Evolutionary conservation across 306 rosid genomes (phyloP).

Genomic region (Sphenostylis stenocarpa): DNA sequence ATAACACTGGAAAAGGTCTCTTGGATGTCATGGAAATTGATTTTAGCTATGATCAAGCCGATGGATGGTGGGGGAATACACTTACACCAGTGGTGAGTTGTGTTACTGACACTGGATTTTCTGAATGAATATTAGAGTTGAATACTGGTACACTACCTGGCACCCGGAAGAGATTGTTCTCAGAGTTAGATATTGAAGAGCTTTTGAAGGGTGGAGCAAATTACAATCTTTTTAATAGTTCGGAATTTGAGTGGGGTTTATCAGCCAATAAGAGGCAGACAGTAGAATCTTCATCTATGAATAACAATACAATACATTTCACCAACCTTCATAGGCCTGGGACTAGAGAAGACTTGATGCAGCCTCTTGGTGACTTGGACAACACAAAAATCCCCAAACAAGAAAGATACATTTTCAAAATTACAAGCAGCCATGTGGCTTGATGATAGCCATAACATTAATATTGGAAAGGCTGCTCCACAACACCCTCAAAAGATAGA

Average conservation of each 20-base stretch:
- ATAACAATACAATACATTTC: slow-evolving; percentile 37
- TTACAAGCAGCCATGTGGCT: slow-evolving; percentile 57
- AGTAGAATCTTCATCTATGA: slow-evolving; percentile 43
- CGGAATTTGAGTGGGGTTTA: slow-evolving; percentile 44
- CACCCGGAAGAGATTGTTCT: slow-evolving; percentile 60
- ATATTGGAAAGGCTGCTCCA: slow-evolving; percentile 37
- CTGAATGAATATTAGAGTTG: slow-evolving; percentile 47
- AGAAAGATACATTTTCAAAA: slow-evolving; percentile 54
- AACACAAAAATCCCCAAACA: slow-evolving; percentile 33
- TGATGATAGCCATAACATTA: slow-evolving; percentile 61
- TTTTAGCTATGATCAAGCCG: slow-evolving; percentile 34
- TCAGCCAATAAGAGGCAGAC: slow-evolving; percentile 43
- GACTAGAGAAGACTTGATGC: slow-evolving; percentile 34
- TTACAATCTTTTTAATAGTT: slow-evolving; percentile 41
- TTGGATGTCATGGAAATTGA: slow-evolving; percentile 42
- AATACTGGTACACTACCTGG: slow-evolving; percentile 35
- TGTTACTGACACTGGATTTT: slow-evolving; percentile 32
- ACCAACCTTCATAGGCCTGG: slow-evolving; percentile 34
- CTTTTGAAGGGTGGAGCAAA: slow-evolving; percentile 52
- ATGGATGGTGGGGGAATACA: slow-evolving; percentile 48
- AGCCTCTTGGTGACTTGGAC: slow-evolving; percentile 35
- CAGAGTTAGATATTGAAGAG: slow-evolving; percentile 66
- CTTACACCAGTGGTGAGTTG: slow-evolving; percentile 40
- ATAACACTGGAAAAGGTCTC: slow-evolving; percentile 34
- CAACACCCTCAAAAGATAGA: slow-evolving; percentile 46